These are phyloP conservation scores for Ophiostoma australiae DNA, from an alignment of 2,329 filamentous ascomycete species.

Conservation along the genomic window DNA sequence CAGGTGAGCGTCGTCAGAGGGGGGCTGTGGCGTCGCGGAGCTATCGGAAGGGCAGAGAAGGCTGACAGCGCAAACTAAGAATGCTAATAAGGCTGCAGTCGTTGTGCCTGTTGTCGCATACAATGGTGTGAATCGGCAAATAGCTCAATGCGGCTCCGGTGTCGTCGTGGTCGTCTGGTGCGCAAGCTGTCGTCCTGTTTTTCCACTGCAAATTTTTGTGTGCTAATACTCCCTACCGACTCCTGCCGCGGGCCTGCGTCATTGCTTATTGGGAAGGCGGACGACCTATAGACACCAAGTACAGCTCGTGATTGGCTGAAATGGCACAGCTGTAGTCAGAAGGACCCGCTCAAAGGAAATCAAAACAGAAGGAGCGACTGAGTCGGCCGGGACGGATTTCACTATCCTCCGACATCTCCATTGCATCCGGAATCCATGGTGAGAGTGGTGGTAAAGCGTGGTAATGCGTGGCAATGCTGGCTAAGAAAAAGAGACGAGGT, in stretches of 20 bases:
- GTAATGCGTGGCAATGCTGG: background rate
- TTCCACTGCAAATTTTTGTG: constrained; percentile 12
- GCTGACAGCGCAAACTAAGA: background rate
- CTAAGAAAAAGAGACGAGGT: background rate
- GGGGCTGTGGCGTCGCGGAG: background rate
- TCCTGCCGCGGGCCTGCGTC: background rate
- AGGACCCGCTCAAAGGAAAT: background rate
- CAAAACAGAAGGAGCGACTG: background rate
- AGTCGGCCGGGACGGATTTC: background rate
- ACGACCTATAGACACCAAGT: background rate
- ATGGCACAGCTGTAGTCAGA: background rate
- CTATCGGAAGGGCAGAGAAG: background rate
- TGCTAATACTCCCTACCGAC: background rate
- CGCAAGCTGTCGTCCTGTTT: constrained; percentile 1
- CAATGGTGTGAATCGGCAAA: background rate
- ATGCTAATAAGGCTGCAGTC: background rate
- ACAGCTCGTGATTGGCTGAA: background rate
- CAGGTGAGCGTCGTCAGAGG: background rate
- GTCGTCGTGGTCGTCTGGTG: background rate
- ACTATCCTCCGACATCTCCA: constrained; percentile 3
- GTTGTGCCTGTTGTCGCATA: background rate
- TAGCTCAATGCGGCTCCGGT: background rate
- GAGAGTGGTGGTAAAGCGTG: background rate
- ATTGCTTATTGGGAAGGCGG: background rate
- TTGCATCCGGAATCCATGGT: background rate